Evolutionary conservation across 257 asterid species (phyloP), one percentile per base, ranked within the genome.

Genomic region (Nemophila menziesii): DNA sequence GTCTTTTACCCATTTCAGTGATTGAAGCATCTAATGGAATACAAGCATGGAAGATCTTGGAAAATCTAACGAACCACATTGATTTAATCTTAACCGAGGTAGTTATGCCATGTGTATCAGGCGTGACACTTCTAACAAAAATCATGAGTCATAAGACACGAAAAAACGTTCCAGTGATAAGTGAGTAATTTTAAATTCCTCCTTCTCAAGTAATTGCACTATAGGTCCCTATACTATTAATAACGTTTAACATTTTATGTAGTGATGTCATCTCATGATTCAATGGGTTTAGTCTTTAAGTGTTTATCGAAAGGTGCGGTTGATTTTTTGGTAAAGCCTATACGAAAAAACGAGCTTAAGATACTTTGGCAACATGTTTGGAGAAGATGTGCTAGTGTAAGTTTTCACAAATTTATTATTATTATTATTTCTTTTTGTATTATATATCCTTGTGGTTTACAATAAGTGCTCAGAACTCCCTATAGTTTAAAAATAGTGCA

Each of bases 201-300:
- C 52, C 33, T 42, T 26, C 19, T 5, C 7, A 29, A 11, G 22
- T 36, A 29, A 11, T 3, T 8, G n/a, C 33, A 13, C 11, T 7
- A 12, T 13, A 16, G n/a, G n/a, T n/a, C n/a, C n/a, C n/a, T 10
- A 23, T 15, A 14, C 22, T 38, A n/a, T 39, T 43, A 23, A 50
- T 51, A 52, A 61, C 48, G 23, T 19, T 56, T 48, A 16, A 52
- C 64, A 77, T 58, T 61, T 53, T 4, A 42, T 69, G 82, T 92
- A 83, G 97, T 87, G 97, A 87, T 80, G 97, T 87, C 97, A 49
- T 73, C 90, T 55, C 86, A 78, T 55, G 95, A 80, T 74, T 78
- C 95, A 41, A 80, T 83, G 92, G 86, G 84, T 17, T 54, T 87
- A 68, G 97, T 83, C 49, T 71, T 80, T 44, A 80, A 80, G 77